A percentile compares a stretch with the other conserved stretches of the same genome.
These are phyloP conservation scores for Tuber brumale DNA, from an alignment of 495 filamentous ascomycete genomes.

Conservation along the genomic window DNA sequence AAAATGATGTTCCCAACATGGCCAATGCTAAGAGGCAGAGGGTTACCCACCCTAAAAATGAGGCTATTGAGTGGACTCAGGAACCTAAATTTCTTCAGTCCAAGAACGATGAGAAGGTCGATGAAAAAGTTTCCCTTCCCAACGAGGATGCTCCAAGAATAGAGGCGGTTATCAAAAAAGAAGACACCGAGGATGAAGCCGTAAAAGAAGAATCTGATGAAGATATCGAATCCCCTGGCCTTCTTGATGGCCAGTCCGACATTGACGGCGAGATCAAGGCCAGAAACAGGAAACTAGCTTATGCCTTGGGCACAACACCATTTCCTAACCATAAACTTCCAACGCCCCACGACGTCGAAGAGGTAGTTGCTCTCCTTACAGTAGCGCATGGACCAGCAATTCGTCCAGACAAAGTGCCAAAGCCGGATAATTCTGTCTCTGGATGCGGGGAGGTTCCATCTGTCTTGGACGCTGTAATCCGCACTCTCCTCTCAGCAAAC, in stretches of 20 bases:
- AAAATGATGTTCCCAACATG: background rate
- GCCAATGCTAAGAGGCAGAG: background rate
- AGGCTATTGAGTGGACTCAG: background rate
- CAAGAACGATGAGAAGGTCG: background rate
- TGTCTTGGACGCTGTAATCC: constrained; percentile 76
- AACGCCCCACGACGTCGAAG: constrained; percentile 63
- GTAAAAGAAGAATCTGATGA: background rate
- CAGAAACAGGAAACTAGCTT: constrained; percentile 17
- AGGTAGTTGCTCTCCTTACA: constrained; percentile 64
- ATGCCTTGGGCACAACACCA: constrained; percentile 45
- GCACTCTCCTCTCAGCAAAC: constrained; percentile 44
- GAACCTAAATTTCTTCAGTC: background rate
- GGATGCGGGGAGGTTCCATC: constrained; percentile 94
- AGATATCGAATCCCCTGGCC: background rate
- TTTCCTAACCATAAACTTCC: constrained; percentile 66
- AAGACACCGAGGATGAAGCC: background rate
- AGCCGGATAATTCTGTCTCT: constrained; percentile 69
- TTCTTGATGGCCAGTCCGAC: background rate
- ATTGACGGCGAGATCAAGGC: background rate
- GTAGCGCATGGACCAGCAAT: constrained; percentile 59
- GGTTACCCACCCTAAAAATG: background rate
- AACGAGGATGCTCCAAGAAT: background rate
- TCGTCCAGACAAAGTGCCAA: constrained; percentile 61
- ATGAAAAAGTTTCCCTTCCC: background rate
- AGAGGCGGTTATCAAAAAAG: background rate